phyloP scores from a whole-genome alignment of 805 yeast genomes.

The Kregervanrija pseudodelftensis region DNA sequence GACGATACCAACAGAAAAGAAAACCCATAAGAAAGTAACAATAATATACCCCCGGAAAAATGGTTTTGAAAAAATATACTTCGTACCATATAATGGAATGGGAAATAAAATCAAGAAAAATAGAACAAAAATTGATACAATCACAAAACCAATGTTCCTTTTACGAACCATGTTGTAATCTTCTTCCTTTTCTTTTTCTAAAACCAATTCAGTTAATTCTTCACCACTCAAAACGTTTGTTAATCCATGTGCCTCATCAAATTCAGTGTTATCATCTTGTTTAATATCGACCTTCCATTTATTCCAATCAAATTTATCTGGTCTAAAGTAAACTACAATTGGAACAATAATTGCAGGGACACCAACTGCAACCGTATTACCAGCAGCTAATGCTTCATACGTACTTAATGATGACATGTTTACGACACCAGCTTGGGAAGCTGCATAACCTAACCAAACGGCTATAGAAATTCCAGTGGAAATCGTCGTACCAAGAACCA shows the following conservation, averaged over 20 bases:
- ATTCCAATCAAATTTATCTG: slow-evolving; percentile 45
- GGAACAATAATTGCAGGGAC: slow-evolving; percentile 42
- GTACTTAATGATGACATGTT: slow-evolving; percentile 33
- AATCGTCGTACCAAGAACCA: slow-evolving; percentile 36
- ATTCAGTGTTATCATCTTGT: slow-evolving; percentile 34
- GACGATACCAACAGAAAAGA: slow-evolving; percentile 31
- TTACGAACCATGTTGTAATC: slow-evolving; percentile 20
- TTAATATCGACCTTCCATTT: slow-evolving; percentile 34
- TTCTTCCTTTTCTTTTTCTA: slow-evolving; percentile 17
- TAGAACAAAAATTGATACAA: slow-evolving; percentile 22
- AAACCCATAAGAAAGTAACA: slow-evolving; percentile 34
- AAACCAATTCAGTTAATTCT: slow-evolving; percentile 22
- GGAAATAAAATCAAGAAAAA: slow-evolving; percentile 29
- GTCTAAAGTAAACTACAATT: slow-evolving; percentile 35
- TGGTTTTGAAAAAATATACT: slow-evolving; percentile 29
- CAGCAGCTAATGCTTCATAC: slow-evolving; percentile 49
- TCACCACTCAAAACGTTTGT: slow-evolving; percentile 22
- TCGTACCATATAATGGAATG: slow-evolving; percentile 34
- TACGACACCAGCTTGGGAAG: slow-evolving; percentile 20
- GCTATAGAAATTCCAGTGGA: slow-evolving; percentile 41
- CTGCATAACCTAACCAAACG: slow-evolving; percentile 32
- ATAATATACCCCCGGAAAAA: slow-evolving; percentile 34
- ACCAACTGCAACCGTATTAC: slow-evolving; percentile 49
- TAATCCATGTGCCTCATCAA: slow-evolving; percentile 26
- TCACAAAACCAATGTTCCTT: slow-evolving; percentile 22